phyloP scores from a whole-genome alignment of 257 asterid genomes.

The Solanum lignicaule region DNA sequence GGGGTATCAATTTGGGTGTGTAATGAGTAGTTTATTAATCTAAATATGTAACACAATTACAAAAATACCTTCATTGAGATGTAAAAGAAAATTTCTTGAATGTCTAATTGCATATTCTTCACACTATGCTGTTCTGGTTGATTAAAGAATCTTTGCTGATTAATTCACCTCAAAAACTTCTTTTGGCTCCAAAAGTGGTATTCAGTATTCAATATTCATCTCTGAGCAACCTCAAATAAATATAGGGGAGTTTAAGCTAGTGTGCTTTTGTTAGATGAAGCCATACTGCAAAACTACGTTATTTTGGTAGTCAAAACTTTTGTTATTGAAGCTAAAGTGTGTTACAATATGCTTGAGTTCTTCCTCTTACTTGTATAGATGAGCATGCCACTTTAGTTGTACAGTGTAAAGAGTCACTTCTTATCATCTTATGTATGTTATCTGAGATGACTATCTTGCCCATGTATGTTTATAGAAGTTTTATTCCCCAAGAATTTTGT shows the following conservation, averaged over 20 bases:
- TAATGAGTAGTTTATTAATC: background rate
- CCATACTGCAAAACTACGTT: background rate
- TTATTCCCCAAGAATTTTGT: background rate
- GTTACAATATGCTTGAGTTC: background rate
- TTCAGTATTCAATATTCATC: background rate
- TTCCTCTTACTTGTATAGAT: background rate
- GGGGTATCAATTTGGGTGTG: background rate
- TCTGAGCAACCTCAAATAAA: background rate
- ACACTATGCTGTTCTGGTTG: background rate
- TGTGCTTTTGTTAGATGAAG: background rate
- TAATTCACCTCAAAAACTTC: background rate
- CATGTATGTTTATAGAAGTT: background rate
- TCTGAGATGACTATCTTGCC: background rate
- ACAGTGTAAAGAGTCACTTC: background rate
- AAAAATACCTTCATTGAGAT: background rate
- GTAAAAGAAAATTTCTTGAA: background rate
- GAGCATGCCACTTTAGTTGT: background rate
- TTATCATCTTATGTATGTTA: background rate
- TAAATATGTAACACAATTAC: background rate
- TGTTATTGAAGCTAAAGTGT: background rate
- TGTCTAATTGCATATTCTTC: background rate
- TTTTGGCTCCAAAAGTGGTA: background rate
- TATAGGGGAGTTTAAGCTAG: background rate
- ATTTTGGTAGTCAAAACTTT: background rate
- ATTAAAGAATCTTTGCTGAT: background rate